Evolutionary conservation across 371 early-diverging fungal genomes (phyloP), one percentile per base, ranked within the genome.

Genomic region (Actinomortierella ambigua): DNA sequence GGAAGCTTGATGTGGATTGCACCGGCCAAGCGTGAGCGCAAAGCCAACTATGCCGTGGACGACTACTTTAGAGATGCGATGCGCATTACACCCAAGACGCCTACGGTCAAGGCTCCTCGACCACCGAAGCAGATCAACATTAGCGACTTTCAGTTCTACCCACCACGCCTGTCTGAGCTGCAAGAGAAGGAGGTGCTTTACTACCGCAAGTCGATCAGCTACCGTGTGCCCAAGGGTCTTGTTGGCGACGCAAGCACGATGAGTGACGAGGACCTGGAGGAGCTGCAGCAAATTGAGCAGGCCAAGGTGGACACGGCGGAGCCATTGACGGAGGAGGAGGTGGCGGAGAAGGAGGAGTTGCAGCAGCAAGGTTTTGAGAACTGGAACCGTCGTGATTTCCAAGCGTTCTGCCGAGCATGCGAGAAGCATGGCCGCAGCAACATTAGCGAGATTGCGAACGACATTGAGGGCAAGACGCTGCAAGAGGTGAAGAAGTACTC

Each of bases 321-420:
- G 65, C 93, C 93, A 9, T 81, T 99, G 52, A 95, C 96, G 0
- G 96, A 93, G 55, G 91, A 90, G 40, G 98, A 99, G 65, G 65
- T 84, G 28, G 84, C 82, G 9, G 93, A 93, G 60, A 96, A 95
- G 69, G 95, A 95, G 50, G 65, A 77, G 44, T 84, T 97, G 17
- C 77, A 86, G 55, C 66, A 77, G 41, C 73, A 85, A 78, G 98
- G 96, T 1, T 99, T 98, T 79, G 88, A 87, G 28, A 89, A 90
- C 67, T 99, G 99, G 99, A 82, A 87, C 55, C 93, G 92, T 59
- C 91, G 93, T 44, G 99, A 99, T 62, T 99, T 95, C 79, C 83
- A 81, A 43, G 79, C 84, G 3, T 98, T 98, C 67, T 81, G 96
- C 69, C 91, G 90, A 60, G 96, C 95, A 1, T 88, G 92, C 67